Base-by-base conservation (phyloP, 75 land plant genomes). In the Selaginella tamariscina region DNA sequence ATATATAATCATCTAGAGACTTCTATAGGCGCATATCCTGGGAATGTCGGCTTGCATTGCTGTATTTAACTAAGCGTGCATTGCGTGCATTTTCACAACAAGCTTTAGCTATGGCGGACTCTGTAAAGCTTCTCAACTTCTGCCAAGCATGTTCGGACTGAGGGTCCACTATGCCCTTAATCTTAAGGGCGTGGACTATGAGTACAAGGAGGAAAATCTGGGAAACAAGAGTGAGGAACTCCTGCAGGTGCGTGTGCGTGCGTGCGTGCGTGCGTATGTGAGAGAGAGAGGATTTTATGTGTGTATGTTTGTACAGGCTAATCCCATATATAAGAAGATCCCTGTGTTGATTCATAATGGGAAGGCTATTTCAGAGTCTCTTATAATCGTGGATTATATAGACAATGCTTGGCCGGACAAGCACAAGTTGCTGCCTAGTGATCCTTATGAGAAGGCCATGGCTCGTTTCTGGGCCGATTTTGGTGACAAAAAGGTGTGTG, bases 301-400 rank as follows among this genome's bases (percentile, higher is more conserved):
- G n/a, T n/a, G n/a, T n/a, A n/a, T n/a, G n/a, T n/a, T n/a, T n/a
- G n/a, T n/a, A n/a, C n/a, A n/a, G n/a, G n/a, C 68, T 5, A 71
- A 71, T 29, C 73, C 73, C 1, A 29, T 71, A 22, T 27, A 71
- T 56, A 64, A 64, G 73, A 33, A 76, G 65, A 55, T 72, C 49
- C 69, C 78, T 49, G 64, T 70, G 22, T 71, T 76, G 56, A 9
- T 76, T 27, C 68, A 76, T 33, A 66, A 33, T 56, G 78, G 74
- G 0, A 66, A 27, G 29, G 64, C 78, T 24, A 66, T 76, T 0
- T 30, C 29, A 32, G 73, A 71, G 32, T 76, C 78, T n/a, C 29
- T 64, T 1, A 30, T 76, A 2, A 71, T 71, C 2, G 9, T 66
- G 24, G 73, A 76, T 24, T 76, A 76, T 64, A 66, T 76, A 0